Base-by-base conservation (phyloP, 495 filamentous ascomycete genomes). In the Parathielavia hyrcaniae region DNA sequence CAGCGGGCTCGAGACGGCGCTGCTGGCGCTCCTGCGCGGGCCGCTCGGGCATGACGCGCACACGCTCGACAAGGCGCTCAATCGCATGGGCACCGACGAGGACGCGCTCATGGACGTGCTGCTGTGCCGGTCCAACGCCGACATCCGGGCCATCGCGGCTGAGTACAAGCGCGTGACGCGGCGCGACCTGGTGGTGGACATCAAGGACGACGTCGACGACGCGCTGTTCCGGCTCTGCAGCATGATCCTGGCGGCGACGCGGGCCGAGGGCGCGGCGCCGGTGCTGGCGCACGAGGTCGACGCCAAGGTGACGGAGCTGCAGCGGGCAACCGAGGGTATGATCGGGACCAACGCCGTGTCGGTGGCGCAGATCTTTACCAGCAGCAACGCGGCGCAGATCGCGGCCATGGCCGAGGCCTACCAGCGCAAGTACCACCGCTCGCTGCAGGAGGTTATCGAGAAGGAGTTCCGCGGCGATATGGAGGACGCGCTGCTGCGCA, bases 401-500 rank as follows among this genome's bases (percentile, higher is more conserved):
- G 6, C 7, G 19, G 49, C 49, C 19, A 39, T 52, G 17, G 35
- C 35, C 35, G 49, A 52, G 8, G 49, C 49, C n/a, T 52, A 52
- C 49, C 35, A 40, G 35, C 49, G 36, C 49, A 52, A 52, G 36
- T 52, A 52, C 49, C 49, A 52, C 35, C 49, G 49, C 35, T n/a
- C 16, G 10, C 35, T 52, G 19, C 13, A 52, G 49, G 34, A 39
- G 4, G 49, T 52, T 11, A 52, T 52, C 12, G 49, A 52, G 49
- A 52, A 52, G 49, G 49, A 52, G 49, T 52, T 52, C 35, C 49
- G 49, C 19, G 49, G 49, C 35, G 49, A 52, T 5, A 52, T 52
- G 49, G 49, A 52, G 49, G 49, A 52, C 49, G 49, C 49, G 35
- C 49, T 52, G 49, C 35, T 52, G 49, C 49, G 49, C 49, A 52